Base-by-base conservation (phyloP, 2,329 filamentous ascomycete genomes). In the Monilinia aucupariae region DNA sequence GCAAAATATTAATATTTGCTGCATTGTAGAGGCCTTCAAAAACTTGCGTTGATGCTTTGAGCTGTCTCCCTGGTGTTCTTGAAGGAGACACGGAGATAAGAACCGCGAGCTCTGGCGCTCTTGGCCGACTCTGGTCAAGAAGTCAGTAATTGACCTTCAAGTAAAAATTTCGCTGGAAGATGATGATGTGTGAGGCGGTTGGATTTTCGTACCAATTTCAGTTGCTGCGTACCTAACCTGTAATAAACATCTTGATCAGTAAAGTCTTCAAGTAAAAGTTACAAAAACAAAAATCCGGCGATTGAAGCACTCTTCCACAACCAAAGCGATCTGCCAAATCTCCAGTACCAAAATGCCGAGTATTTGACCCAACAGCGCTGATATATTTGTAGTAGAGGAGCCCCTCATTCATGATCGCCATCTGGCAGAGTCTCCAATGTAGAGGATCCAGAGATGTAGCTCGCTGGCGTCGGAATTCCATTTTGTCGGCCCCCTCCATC, bases 41-140 rank as follows among this genome's bases (percentile, higher is more conserved):
- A 27, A 55, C 53, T 27, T 27, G 64, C 67, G 83, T 94, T 97
- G 87, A 99, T 96, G 76, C 92, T 92, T 85, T 97, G 94, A 71
- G 96, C 94, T 73, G 93, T 97, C 86, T 99, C 96, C 78, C 94
- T 92, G 79, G 94, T 99, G 89, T 99, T 99, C 89, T 99, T 99
- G 62, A 62, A 66, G 75, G 91, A 96, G 75, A 97, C 93, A 79
- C 94, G 92, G 76, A 99, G 90, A 86, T 97, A 99, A 79, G 92
- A 92, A 81, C 96, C 94, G 82, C 94, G 92, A 78, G 93, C 90
- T 84, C 93, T 91, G 81, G 94, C 94, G 83, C 91, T 96, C 87
- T 96, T 97, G 75, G 88, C 85, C 43, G 56, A 51, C 45, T 50
- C 37, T 62, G 30, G 41, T 32, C 17, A 20, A 7, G 12, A 22